Conservation (phyloP, 2,329 filamentous ascomycete species). For the Cercospora zeae-maydis region DNA sequence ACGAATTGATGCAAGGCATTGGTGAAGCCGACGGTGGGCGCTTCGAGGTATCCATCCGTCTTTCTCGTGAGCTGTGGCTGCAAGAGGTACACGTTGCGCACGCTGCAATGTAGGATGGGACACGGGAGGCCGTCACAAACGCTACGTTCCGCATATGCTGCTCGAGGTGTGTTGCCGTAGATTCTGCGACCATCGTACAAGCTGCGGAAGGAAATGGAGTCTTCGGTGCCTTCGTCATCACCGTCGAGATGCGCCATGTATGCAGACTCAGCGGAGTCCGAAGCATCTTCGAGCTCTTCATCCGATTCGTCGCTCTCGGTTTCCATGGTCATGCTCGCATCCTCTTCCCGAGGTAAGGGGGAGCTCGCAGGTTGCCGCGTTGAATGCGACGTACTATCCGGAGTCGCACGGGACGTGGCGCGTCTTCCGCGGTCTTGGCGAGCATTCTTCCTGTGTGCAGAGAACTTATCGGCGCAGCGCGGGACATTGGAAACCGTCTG, state of each 20-base stretch:
- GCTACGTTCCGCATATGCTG: constrained; percentile 25
- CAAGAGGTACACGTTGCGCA: constrained; percentile 44
- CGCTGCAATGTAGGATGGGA: constrained; percentile 42
- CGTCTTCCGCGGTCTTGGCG: neutral
- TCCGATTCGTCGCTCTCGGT: neutral
- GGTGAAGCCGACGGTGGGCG: constrained; percentile 39
- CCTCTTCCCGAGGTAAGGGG: neutral
- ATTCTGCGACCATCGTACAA: constrained; percentile 30
- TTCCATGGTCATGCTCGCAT: neutral
- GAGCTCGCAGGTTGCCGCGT: constrained; percentile 5
- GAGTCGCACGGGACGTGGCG: neutral
- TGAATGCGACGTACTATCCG: neutral
- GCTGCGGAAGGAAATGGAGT: constrained; percentile 23
- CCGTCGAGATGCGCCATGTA: constrained; percentile 12
- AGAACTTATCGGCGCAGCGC: constrained; percentile 21
- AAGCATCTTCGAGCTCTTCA: neutral
- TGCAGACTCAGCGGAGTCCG: neutral
- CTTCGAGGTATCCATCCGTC: constrained; percentile 12
- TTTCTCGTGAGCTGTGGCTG: constrained; percentile 34
- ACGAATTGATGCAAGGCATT: constrained; percentile 36
- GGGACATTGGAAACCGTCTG: constrained; percentile 25
- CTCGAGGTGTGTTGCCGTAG: constrained; percentile 28
- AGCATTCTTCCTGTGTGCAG: neutral
- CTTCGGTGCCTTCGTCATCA: constrained; percentile 29
- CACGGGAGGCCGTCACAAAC: constrained; percentile 36